Evolutionary conservation across 2,329 filamentous ascomycete species (phyloP), one percentile per base, ranked within the genome.

Genomic region (Verticillium dahliae): DNA sequence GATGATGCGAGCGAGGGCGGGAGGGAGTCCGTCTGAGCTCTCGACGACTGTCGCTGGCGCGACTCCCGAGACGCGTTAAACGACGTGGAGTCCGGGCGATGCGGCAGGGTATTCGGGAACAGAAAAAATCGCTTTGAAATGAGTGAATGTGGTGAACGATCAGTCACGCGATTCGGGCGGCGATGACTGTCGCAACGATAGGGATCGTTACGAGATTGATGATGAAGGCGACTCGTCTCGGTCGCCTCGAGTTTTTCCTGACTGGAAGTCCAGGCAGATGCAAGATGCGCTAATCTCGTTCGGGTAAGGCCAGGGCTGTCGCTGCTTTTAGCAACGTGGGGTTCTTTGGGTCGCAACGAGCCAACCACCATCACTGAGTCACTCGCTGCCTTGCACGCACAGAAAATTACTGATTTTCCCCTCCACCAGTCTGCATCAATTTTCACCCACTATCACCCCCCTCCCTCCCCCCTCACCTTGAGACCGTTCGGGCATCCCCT

Each of bases 11-110:
- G 34, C 55, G 61, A 59, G 34, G 11, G 59, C 56, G 63, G 58
- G 45, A 63, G 37, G 35, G 45, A 62, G 58, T 57, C 60, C 61
- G 64, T 62, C 50, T 14, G 60, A 52, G 45, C 45, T 52, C 45
- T 52, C 45, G 45, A 22, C 45, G 18, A 52, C 27, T n/a, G 64
- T 65, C 64, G 64, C 64, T 58, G 56, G 58, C 55, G 62, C 63
- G 62, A 65, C 65, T 57, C 33, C 58, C 61, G 61, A 63, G 61
- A 65, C 60, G 62, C 63, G 64, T 62, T 41, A 7, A 31, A 18
- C 57, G 38, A 58, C 14, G 39, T 33, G 33, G 13, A 50, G 45
- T 34, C 22, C 13, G 57, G 38, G 34, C 57, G 27, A 31, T 50
- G 6, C 57, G 15, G 57, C 31, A n/a, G 18, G 27, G 38, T 41